A percentile compares a stretch with the other conserved stretches of the same genome.
Conservation (phyloP, 306 rosid species). For the Gynostemma pentaphyllum region DNA sequence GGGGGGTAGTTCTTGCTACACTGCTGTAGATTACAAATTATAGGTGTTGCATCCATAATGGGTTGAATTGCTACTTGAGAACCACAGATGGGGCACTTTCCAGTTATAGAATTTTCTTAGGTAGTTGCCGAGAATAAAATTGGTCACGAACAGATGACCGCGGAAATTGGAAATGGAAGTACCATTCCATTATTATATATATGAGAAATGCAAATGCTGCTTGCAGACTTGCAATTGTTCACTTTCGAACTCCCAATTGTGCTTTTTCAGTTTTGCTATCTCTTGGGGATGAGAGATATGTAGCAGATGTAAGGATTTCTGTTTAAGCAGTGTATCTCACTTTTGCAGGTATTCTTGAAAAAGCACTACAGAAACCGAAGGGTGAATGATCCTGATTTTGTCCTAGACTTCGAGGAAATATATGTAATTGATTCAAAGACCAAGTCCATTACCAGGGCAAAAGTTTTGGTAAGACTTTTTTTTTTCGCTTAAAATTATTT, state of each 20-base stretch:
- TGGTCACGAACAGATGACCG: not conserved
- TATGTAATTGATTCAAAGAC: constrained; percentile 79
- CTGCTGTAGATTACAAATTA: not conserved
- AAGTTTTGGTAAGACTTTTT: constrained; percentile 50
- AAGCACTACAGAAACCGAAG: constrained; percentile 82
- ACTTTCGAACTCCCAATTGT: not conserved
- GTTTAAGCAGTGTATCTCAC: constrained; percentile 11
- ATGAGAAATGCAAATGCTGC: not conserved
- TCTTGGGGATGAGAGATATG: not conserved
- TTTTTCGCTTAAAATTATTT: not conserved
- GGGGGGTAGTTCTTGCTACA: not conserved
- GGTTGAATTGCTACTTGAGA: not conserved
- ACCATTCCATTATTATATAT: not conserved
- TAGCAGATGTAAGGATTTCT: not conserved
- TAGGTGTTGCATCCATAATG: not conserved
- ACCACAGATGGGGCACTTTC: not conserved
- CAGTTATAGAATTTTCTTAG: not conserved
- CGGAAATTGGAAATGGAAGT: not conserved
- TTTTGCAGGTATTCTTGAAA: constrained; percentile 68
- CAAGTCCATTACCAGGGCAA: constrained; percentile 84
- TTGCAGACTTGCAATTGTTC: not conserved
- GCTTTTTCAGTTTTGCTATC: not conserved
- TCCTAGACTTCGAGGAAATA: constrained; percentile 88
- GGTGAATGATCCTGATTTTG: constrained; percentile 66
- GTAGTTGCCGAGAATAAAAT: too few species aligned